These are phyloP conservation scores for Rhododendron ferrugineum DNA, from an alignment of 148 eudicot species.

Conservation along the genomic window DNA sequence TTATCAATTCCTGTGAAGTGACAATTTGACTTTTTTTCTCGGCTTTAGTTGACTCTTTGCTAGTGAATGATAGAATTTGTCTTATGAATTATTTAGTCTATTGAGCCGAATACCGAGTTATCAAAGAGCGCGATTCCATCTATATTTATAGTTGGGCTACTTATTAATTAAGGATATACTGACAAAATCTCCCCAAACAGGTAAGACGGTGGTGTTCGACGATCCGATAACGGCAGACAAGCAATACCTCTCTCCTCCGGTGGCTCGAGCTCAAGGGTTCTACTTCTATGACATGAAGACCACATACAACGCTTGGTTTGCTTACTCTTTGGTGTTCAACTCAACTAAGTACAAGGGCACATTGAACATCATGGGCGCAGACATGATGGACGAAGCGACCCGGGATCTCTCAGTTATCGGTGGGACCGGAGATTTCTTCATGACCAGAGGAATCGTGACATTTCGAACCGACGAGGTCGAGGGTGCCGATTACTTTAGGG, in stretches of 20 bases:
- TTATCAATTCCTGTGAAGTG: too few species aligned
- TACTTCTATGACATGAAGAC: slow-evolving; percentile 32
- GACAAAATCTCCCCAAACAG: slow-evolving; percentile 4
- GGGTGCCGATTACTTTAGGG: slow-evolving; percentile 24
- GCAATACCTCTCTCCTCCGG: slow-evolving; percentile 14
- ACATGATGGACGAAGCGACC: slow-evolving; percentile 17
- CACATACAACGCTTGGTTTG: slow-evolving; percentile 33
- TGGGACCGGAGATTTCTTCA: slow-evolving; percentile 45
- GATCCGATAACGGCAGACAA: slow-evolving; percentile 30
- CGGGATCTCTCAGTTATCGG: slow-evolving; percentile 39
- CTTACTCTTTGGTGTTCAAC: slow-evolving; percentile 21
- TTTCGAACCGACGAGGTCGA: slow-evolving; percentile 16
- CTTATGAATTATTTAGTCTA: too few species aligned
- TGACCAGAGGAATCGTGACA: slow-evolving; percentile 33
- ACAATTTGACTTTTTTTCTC: too few species aligned
- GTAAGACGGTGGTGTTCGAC: slow-evolving; percentile 28
- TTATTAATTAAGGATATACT: not conserved
- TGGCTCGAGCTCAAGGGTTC: slow-evolving; percentile 33
- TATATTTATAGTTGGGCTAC: too few species aligned
- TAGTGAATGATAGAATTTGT: too few species aligned
- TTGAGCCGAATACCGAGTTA: too few species aligned
- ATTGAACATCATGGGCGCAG: slow-evolving; percentile 30
- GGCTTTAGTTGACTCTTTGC: too few species aligned
- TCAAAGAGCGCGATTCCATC: too few species aligned
- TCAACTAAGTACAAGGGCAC: slow-evolving; percentile 26